Evolutionary conservation across 2,329 filamentous ascomycete species (phyloP), one percentile per base, ranked within the genome.

Genomic region (Neofusicoccum cordaticola): DNA sequence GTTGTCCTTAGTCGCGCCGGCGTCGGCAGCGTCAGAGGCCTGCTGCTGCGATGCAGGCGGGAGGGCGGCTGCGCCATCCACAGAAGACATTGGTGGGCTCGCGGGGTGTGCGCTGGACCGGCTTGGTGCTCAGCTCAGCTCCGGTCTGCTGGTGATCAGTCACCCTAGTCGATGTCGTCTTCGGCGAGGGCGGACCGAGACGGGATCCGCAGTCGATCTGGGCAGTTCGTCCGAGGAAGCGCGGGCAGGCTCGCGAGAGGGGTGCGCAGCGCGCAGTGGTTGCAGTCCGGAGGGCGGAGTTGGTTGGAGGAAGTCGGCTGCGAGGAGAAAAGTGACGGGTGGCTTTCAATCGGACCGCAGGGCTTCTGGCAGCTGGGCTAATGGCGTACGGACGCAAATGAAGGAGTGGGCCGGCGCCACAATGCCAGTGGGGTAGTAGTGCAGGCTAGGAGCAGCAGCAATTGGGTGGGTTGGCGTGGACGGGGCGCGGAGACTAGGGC

Each of bases 171-270:
- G 27, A 60, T 35, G n/a, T 37, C 27, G 56, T 47, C 42, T 22
- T 63, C 17, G 61, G 62, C 42, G 45, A 51, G 45, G 44, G 51
- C 62, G 62, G 62, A 64, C 62, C 62, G 62, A 64, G 62, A 34
- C 62, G 62, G 45, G 62, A 64, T 64, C 50, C 62, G 41, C 62
- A 57, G 62, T 56, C 50, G 50, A 63, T 53, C 50, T 47, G 31
- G 61, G 50, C 60, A 53, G 42, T 34, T 45, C n/a, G 48, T 53
- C 48, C 27, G 60, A 52, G 48, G 17, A 52, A 15, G 60, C 31
- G 39, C 58, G 58, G 17, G 17, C 27, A 31, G 8, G n/a, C 2
- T 47, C 27, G 37, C 37, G 58, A 9, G 27, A 12, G 35, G 44
- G 19, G 4, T 45, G 53, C 17, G 37, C 41, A 45, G 50, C 51